Base-by-base conservation (phyloP, 2,329 filamentous ascomycete species). In the Pseudocercospora fuligena region DNA sequence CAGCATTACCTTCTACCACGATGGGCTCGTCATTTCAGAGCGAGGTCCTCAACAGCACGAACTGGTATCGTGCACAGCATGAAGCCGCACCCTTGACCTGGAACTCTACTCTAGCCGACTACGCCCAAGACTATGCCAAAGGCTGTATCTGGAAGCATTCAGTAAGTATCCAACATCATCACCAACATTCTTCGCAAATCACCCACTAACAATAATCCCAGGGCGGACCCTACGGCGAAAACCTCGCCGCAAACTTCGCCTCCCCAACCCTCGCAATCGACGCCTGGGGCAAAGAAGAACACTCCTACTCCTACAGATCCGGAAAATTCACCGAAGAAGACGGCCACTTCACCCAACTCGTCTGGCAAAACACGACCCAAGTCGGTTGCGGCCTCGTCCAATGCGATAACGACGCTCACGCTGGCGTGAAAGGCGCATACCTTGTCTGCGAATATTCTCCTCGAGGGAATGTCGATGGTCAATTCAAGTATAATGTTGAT, bases 391-490 rank as follows among this genome's bases (percentile, higher is more conserved):
- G 70, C 0, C 64, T 70, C 16, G 69, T 72, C 1, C 53, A 73
- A 4, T 77, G 75, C 64, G 31, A 66, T 12, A 73, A 68, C 36
- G 61, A 59, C 31, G 64, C 40, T 0, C 66, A 69, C 36, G 60
- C 61, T 33, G 73, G 70, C 19, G 71, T 70, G 12, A 58, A 72
- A 3, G 75, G 75, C 11, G 72, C 69, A 64, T 73, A 62, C 31
- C 47, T 78, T 25, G 78, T 81, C 0, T 81, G 80, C 72, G 78
- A 80, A 67, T 81, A 81, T 65, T 71, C 68, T 59, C 80, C 79
- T 4, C 62, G 71, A 3, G 80, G 80, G 0, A 81, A 81, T 60
- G 74, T 79, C 0, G 64, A 73, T 19, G 78, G 77, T 0, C 60
- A 73, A 21, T 81, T 79, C 65, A 64, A 60, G 14, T 58, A 73